Conservation (phyloP, 1,284 basidiomycete species). For the Ceratobasidium sp. region DNA sequence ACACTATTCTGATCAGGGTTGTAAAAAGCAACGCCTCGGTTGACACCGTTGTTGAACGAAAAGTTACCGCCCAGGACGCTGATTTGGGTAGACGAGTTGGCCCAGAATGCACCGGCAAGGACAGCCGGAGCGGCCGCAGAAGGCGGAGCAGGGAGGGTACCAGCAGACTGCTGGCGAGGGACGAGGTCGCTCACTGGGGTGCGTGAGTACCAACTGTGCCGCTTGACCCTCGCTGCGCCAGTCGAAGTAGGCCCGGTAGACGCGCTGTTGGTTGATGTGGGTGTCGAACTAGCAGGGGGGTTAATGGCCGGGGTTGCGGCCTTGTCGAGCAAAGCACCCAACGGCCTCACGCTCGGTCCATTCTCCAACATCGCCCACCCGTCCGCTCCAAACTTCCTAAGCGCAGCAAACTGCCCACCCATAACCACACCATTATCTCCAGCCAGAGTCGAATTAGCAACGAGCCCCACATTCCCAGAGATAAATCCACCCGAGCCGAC, state of each 20-base stretch:
- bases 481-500: slow-evolving; percentile 79
- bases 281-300: slow-evolving; percentile 48
- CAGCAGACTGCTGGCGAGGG: slow-evolving; percentile 66
- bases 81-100: slow-evolving; percentile 79
- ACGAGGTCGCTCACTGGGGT: slow-evolving; percentile 67
- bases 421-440: slow-evolving; percentile 56
- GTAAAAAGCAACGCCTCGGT: slow-evolving; percentile 81
- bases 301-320: slow-evolving; percentile 55
- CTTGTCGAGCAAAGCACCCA: slow-evolving; percentile 68
- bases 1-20: slow-evolving; percentile 68
- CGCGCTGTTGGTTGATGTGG: too few relatives aligned
- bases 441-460: slow-evolving; percentile 67
- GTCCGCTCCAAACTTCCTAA: slow-evolving; percentile 74
- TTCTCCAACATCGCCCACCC: slow-evolving; percentile 81
- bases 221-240: slow-evolving; percentile 53
- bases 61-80: slow-evolving; percentile 94
- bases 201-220: slow-evolving; percentile 67
- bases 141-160: slow-evolving; percentile 69
- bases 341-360: slow-evolving; percentile 68
- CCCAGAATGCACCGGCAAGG: slow-evolving; percentile 91
- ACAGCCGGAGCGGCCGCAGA: slow-evolving; percentile 82
- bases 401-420: slow-evolving; percentile 72
- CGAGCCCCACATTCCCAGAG: slow-evolving; percentile 80
- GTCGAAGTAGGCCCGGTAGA: slow-evolving; percentile 4
- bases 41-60: slow-evolving; percentile 67